These are phyloP conservation scores for Aegilops longissima DNA, from an alignment of 176 grass and related monocot species.

Conservation along the genomic window DNA sequence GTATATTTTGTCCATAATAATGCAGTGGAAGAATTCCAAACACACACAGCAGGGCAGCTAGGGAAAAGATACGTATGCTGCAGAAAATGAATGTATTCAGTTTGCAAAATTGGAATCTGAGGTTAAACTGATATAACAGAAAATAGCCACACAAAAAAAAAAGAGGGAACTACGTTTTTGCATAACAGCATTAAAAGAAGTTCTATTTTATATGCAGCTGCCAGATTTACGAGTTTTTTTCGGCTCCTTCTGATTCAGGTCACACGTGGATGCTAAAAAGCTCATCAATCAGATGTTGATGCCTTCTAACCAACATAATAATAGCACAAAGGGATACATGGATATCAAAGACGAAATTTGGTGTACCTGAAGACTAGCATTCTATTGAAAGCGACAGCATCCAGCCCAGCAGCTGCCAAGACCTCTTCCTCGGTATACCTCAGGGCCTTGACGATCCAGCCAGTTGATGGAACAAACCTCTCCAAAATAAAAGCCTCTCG, in stretches of 20 bases:
- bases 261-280: background rate
- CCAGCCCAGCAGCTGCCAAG: constrained; percentile 63
- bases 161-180: background rate
- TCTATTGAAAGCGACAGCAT: constrained; percentile 88
- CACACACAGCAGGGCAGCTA: constrained; percentile 76
- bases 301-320: background rate
- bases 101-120: background rate
- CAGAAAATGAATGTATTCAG: constrained; percentile 23
- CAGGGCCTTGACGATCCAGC: constrained; percentile 86
- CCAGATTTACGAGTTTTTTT: constrained; percentile 1
- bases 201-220: background rate
- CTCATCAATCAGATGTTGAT: background rate
- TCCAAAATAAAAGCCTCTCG: constrained; percentile 70
- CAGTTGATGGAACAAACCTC: constrained; percentile 69
- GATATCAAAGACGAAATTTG: constrained; percentile 18
- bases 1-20: constrained; percentile 71
- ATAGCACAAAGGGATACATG: background rate
- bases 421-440: constrained; percentile 82
- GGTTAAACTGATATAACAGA: background rate
- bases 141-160: background rate
- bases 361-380: constrained; percentile 80
- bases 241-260: background rate
- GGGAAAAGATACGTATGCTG: constrained; percentile 90
- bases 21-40: constrained; percentile 80
- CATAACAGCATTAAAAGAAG: background rate